Percentiles rank a stretch among this genome's conserved stretches.
Evolutionary conservation across 2,329 filamentous ascomycete species (phyloP).

Genomic region (Arachnomyces sp.): DNA sequence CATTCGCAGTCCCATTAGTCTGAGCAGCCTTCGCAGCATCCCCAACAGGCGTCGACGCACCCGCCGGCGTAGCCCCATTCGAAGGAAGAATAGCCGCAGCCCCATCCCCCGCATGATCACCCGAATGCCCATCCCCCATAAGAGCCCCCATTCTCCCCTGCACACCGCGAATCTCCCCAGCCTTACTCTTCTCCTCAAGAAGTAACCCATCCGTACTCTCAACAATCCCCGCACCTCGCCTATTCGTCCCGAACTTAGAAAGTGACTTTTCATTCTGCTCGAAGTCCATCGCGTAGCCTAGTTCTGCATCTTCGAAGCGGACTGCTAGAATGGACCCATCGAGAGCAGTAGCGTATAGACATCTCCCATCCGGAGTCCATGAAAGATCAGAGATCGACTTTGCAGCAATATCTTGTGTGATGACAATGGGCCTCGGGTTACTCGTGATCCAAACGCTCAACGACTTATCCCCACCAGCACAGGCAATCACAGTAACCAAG

Average conservation of each 20-base stretch:
- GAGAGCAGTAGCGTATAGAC: slow-evolving; percentile 74
- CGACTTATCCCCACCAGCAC: slow-evolving; percentile 92
- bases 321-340: slow-evolving; percentile 80
- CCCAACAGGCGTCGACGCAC: slow-evolving; percentile 22
- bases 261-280: slow-evolving; percentile 89
- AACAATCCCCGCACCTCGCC: slow-evolving; percentile 80
- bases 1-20: slow-evolving; percentile 27
- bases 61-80: slow-evolving; percentile 37
- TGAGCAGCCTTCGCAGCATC: slow-evolving; percentile 27
- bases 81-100: slow-evolving; percentile 21
- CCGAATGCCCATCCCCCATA: slow-evolving; percentile 71
- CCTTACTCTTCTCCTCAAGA: slow-evolving; percentile 85
- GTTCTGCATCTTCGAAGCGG: slow-evolving; percentile 74
- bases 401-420: slow-evolving; percentile 75
- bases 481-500: slow-evolving; percentile 87
- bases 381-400: slow-evolving; percentile 93
- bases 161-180: slow-evolving; percentile 77
- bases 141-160: slow-evolving; percentile 97
- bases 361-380: slow-evolving; percentile 88
- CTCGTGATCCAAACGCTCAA: slow-evolving; percentile 97
- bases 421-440: slow-evolving; percentile 80
- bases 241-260: slow-evolving; percentile 81
- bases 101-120: slow-evolving; percentile 46
- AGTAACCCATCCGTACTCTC: slow-evolving; percentile 85
- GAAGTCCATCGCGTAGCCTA: slow-evolving; percentile 77